Evolutionary conservation across 208 protist genomes (phyloP).

Genomic region (Naegleria gruberi): DNA sequence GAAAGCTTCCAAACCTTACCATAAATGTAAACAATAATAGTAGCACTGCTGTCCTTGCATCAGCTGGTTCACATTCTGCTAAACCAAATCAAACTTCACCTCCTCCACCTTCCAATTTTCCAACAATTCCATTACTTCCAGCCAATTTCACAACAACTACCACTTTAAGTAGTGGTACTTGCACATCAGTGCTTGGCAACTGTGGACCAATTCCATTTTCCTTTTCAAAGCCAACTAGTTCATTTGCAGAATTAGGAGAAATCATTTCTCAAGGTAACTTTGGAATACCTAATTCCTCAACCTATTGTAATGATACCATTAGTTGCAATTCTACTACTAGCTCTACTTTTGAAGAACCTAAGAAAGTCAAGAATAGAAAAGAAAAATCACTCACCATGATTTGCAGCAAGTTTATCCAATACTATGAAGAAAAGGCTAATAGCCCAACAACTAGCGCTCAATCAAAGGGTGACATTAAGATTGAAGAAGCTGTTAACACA

Average conservation of each 20-base stretch:
- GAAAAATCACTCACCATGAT: not conserved
- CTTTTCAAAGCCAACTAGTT: not conserved
- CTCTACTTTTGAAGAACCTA: not conserved
- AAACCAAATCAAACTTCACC: not conserved
- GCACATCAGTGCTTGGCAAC: not conserved
- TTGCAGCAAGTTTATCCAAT: not conserved
- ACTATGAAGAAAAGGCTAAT: not conserved
- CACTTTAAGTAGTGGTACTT: not conserved
- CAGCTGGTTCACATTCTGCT: too few species aligned
- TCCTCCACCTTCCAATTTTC: not conserved
- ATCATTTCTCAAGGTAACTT: not conserved
- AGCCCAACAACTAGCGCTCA: not conserved
- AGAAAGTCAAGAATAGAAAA: not conserved
- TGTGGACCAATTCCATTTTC: not conserved
- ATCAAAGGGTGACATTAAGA: constrained; percentile 34
- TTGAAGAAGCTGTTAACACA: constrained; percentile 44
- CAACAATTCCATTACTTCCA: not conserved
- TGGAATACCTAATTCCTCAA: not conserved
- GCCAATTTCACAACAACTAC: not conserved
- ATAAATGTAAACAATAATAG: too few species aligned
- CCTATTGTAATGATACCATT: not conserved
- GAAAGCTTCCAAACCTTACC: too few species aligned
- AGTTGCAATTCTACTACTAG: not conserved
- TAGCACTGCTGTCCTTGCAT: too few species aligned
- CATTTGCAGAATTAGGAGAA: not conserved